phyloP scores from a whole-genome alignment of 257 asterid genomes.

The Nicotiana noctiflora region DNA sequence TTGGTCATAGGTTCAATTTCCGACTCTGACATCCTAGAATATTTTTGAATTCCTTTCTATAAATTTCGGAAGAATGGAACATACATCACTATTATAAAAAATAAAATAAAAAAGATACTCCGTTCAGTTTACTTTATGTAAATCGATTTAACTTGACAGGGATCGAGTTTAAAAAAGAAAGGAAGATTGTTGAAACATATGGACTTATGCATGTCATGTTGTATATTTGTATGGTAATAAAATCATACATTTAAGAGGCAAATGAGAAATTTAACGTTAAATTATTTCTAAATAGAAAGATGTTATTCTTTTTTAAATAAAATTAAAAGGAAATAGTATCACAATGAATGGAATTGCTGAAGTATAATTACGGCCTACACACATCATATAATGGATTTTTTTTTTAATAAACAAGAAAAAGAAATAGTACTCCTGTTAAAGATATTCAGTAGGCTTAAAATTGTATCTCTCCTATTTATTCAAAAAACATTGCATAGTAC shows the following conservation, averaged over 20 bases:
- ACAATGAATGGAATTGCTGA: too few species aligned
- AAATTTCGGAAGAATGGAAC: neutral
- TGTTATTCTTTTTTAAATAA: neutral
- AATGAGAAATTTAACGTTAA: neutral
- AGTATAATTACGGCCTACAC: too few species aligned
- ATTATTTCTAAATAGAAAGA: neutral
- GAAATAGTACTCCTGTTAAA: too few species aligned
- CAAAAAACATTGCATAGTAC: too few species aligned
- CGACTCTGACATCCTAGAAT: too few species aligned
- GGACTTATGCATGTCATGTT: neutral
- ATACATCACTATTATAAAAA: neutral
- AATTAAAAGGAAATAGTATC: too few species aligned
- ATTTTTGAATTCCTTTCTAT: too few species aligned
- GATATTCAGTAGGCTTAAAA: too few species aligned
- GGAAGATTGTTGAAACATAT: neutral
- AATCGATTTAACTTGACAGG: neutral
- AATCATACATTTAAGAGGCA: neutral
- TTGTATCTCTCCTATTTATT: too few species aligned
- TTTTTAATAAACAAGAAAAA: too few species aligned
- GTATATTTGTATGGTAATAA: neutral
- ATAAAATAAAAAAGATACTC: neutral
- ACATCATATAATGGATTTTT: too few species aligned
- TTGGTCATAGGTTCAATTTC: too few species aligned
- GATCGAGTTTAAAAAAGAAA: neutral
- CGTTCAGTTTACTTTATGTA: neutral